Conservation (phyloP, 805 yeast genomes). For the Clavispora asparagi region DNA sequence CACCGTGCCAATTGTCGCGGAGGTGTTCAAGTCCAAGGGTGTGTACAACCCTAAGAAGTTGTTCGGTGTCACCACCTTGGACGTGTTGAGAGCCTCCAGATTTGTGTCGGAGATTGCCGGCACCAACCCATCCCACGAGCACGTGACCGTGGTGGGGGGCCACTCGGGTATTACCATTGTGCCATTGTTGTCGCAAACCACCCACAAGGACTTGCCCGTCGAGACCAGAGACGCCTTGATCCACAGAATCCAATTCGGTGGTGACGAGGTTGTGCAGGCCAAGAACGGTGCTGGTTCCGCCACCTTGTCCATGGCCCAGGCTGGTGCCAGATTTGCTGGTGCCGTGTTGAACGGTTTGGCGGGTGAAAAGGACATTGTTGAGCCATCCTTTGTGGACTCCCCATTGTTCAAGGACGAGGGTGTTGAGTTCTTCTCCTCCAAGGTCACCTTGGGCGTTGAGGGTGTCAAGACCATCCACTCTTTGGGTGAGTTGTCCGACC, state of each 20-base stretch:
- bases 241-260: slow-evolving; percentile 92
- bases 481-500: slow-evolving; percentile 64
- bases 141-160: slow-evolving; percentile 83
- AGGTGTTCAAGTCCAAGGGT: slow-evolving; percentile 63
- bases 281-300: slow-evolving; percentile 94
- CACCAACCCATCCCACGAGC: slow-evolving; percentile 46
- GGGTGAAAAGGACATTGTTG: slow-evolving; percentile 60
- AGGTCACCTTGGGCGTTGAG: slow-evolving; percentile 86
- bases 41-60: slow-evolving; percentile 67
- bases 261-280: slow-evolving; percentile 93
- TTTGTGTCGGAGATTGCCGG: slow-evolving; percentile 56
- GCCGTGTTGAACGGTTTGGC: slow-evolving; percentile 60
- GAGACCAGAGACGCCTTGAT: slow-evolving; percentile 64
- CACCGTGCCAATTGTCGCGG: slow-evolving; percentile 84
- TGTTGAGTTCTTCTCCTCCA: slow-evolving; percentile 93
- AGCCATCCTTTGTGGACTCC: slow-evolving; percentile 71
- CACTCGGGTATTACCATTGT: slow-evolving; percentile 95
- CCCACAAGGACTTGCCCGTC: slow-evolving; percentile 55
- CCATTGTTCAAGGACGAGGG: slow-evolving; percentile 85
- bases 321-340: slow-evolving; percentile 74
- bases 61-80: slow-evolving; percentile 87
- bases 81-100: slow-evolving; percentile 81
- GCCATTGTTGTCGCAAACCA: slow-evolving; percentile 69
- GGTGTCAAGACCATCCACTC: slow-evolving; percentile 82
- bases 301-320: slow-evolving; percentile 89